Base-by-base conservation (phyloP, 1,139 yeast genomes). In the Sugiyamaella sp. region DNA sequence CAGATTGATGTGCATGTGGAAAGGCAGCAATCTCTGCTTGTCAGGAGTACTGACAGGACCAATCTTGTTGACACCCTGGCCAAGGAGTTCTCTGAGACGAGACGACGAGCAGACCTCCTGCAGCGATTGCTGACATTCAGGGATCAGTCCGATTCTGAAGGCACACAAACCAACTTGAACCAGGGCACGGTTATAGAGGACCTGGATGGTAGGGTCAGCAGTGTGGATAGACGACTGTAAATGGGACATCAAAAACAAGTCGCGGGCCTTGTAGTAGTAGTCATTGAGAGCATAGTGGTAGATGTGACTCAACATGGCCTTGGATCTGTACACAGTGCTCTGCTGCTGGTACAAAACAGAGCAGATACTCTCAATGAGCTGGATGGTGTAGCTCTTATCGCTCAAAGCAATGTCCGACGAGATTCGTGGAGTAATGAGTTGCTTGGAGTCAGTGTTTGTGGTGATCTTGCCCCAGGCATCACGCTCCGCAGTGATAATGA, bases 151-250 rank as follows among this genome's bases (percentile, higher is more conserved):
- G 52, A 81, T 75, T 72, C 97, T 85, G 84, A 95, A 95, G 16
- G 99, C 99, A 71, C 96, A 85, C 63, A 95, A 80, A 57, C 99
- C 99, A 62, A 95, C 81, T 75, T 95, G 99, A 58, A 90, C 97
- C 63, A 95, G 80, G 14, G 97, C 90, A 73, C 99, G 82, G 78
- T 95, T 95, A 79, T 89, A 95, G 66, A 89, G 80, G 55, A 93
- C 91, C 78, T 93, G 99, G 63, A 93, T 76, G 44, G 85, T 76
- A 38, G 95, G 83, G 66, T 93, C 98, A 46, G 95, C 86, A 51
- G 84, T 80, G 72, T 89, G 89, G 65, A 93, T 89, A 46, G 86
- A 79, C 43, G 86, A 78, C 74, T 89, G 95, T 65, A 91, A 77
- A 71, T 89, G 95, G 16, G 97, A 87, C 75, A 83, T 79, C 66